Evolutionary conservation across 2,329 filamentous ascomycete species (phyloP).

Genomic region (Chaetomiaceae sp.): DNA sequence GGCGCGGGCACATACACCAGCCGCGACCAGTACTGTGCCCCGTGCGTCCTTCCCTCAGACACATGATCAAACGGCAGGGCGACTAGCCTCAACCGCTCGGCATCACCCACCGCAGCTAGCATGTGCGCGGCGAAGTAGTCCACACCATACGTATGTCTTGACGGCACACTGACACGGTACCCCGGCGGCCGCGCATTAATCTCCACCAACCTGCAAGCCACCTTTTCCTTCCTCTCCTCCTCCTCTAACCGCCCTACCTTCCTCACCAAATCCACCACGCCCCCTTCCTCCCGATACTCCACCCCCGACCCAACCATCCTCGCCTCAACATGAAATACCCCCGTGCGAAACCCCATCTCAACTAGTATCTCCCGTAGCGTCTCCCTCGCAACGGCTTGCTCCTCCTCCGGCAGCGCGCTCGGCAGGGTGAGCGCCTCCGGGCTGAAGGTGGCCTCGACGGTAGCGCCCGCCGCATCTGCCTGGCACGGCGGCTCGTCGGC

Average conservation of each 20-base stretch:
- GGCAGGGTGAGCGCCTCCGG: slow-evolving; percentile 23
- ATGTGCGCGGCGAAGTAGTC: slow-evolving; percentile 25
- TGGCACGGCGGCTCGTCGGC: slow-evolving; percentile 23
- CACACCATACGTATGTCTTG: slow-evolving; percentile 22
- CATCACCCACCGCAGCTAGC: slow-evolving; percentile 20
- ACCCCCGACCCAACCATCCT: slow-evolving; percentile 18
- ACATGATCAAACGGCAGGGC: slow-evolving; percentile 14
- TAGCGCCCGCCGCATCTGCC: slow-evolving; percentile 16
- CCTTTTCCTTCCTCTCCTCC: not conserved
- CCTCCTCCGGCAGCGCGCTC: slow-evolving; percentile 14
- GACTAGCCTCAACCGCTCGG: slow-evolving; percentile 13
- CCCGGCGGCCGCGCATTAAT: slow-evolving; percentile 25
- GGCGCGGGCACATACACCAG: slow-evolving; percentile 23
- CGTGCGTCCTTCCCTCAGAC: slow-evolving; percentile 1
- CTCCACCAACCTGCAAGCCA: slow-evolving; percentile 20
- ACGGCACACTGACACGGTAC: slow-evolving; percentile 21
- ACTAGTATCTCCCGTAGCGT: slow-evolving; percentile 20
- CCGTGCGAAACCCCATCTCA: slow-evolving; percentile 20
- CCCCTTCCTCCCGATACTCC: slow-evolving; percentile 15
- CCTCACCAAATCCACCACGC: slow-evolving; percentile 15
- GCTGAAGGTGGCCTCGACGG: slow-evolving; percentile 22
- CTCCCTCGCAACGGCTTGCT: slow-evolving; percentile 17
- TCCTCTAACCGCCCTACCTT: not conserved
- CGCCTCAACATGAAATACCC: slow-evolving; percentile 24
- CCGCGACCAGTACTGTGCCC: slow-evolving; percentile 21